A percentile compares a stretch with the other conserved stretches of the same genome.
Conservation (phyloP, 1,284 basidiomycete species). For the Papiliotrema nemorosa region DNA sequence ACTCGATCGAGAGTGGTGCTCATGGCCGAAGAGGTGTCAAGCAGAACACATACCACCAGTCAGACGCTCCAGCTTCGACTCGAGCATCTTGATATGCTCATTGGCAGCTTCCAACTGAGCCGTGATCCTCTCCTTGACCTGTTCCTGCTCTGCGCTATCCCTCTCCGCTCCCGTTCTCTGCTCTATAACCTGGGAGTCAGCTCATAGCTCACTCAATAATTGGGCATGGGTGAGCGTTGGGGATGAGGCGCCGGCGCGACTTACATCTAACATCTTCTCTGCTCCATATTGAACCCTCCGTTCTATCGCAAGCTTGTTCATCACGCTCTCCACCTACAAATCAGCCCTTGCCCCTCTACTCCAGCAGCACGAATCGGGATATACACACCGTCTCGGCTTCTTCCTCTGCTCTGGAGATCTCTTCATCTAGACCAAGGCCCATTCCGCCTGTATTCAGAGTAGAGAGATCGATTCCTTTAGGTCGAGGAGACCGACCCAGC, state of each 20-base stretch:
- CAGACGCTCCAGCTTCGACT: slow-evolving; percentile 36
- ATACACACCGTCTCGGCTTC: not conserved
- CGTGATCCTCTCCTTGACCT: slow-evolving; percentile 41
- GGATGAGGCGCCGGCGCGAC: no score
- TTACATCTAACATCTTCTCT: slow-evolving; percentile 54
- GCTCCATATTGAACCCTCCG: slow-evolving; percentile 55
- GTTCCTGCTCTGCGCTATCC: slow-evolving; percentile 28
- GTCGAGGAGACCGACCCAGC: no score
- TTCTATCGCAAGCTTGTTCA: slow-evolving; percentile 51
- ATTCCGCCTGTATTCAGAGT: no score
- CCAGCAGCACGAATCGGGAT: not conserved
- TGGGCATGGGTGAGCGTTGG: not conserved
- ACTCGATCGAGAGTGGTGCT: no score
- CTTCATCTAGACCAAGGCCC: not conserved
- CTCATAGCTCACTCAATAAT: not conserved
- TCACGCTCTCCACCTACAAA: slow-evolving; percentile 48
- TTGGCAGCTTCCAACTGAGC: slow-evolving; percentile 46
- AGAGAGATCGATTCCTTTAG: no score
- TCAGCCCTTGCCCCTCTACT: not conserved
- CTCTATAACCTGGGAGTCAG: slow-evolving; percentile 37
- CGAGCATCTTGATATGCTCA: slow-evolving; percentile 40
- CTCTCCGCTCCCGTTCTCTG: slow-evolving; percentile 23
- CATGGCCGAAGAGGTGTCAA: not conserved
- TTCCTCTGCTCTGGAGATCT: not conserved
- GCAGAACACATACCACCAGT: slow-evolving; percentile 20